Base-by-base conservation (phyloP, 352 stramenopile genomes). In the Globisporangium rhizosaccharum region DNA sequence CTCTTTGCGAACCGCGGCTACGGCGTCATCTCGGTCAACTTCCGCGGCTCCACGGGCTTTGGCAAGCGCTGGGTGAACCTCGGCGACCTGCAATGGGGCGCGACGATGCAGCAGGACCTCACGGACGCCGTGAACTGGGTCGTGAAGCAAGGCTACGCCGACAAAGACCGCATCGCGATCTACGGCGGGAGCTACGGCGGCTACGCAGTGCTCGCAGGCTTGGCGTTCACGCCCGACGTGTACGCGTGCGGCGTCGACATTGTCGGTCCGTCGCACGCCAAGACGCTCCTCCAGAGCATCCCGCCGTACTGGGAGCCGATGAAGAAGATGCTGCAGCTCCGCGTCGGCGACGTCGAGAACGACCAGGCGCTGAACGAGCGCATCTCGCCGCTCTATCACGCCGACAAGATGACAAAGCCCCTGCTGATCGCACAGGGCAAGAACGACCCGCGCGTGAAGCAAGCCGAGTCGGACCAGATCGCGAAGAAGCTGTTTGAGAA, bases 161-260 rank as follows among this genome's bases (percentile, higher is more conserved):
- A 91, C 53, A 62, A 62, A 4, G 59, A 66, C 9, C 66, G 65
- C 23, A 45, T 84, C 17, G 72, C 68, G 12, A 81, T 84, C 68
- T 87, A 84, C 52, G 85, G 82, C 44, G 78, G 79, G 11, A 86
- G 69, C 56, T 92, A 90, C 66, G 82, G 85, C 23, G 82, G 82
- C 44, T 92, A 94, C 65, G 78, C 79, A 6, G 77, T 71, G 50
- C 68, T 94, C 6, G 81, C 81, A 10, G 81, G 68, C 0, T 53
- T 93, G 10, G 78, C 83, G 28, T 93, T 93, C 61, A 93, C 80
- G 41, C 83, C 83, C 1, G 83, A 93, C 28, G 42, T 93, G n/a
- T 90, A 86, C 48, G 73, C 70, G 33, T 94, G 82, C 56, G 84
- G 84, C 47, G 73, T 94, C 2, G 82, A 92, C 56, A 82, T 94